phyloP scores from a whole-genome alignment of 2,329 filamentous ascomycete species.

The Chrysosporium keratinophilum region DNA sequence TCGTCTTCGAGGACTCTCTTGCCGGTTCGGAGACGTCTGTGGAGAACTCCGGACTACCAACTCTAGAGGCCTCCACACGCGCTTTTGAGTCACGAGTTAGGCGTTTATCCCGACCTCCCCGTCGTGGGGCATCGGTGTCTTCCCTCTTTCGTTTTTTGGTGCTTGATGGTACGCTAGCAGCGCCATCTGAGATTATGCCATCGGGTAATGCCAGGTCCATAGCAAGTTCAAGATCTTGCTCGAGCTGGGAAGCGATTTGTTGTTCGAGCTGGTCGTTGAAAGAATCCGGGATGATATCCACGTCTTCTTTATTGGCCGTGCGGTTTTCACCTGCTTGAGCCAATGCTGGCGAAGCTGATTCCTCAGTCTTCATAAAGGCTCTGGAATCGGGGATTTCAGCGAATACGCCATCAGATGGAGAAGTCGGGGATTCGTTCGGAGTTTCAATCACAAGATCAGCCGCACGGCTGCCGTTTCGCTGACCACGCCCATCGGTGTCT shows the following conservation, averaged over 20 bases:
- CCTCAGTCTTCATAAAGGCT: not conserved
- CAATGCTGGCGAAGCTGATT: not conserved
- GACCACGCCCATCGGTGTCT: not conserved
- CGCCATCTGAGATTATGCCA: slow-evolving; percentile 6
- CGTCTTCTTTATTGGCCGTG: not conserved
- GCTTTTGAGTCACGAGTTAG: not conserved
- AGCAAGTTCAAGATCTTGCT: slow-evolving; percentile 34
- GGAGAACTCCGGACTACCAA: not conserved
- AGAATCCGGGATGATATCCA: slow-evolving; percentile 23
- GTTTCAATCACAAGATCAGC: not conserved
- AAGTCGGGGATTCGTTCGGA: not conserved
- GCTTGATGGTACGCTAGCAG: not conserved
- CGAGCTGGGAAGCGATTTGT: slow-evolving; percentile 38
- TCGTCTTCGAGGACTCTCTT: not conserved
- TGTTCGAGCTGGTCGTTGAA: slow-evolving; percentile 36
- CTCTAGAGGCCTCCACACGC: not conserved
- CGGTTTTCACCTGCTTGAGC: not conserved
- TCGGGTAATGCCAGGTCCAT: slow-evolving; percentile 22
- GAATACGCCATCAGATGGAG: not conserved
- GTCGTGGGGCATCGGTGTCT: not conserved
- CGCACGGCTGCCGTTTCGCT: not conserved
- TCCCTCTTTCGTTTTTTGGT: slow-evolving; percentile 26
- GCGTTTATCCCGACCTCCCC: slow-evolving; percentile 5
- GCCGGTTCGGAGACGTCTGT: not conserved
- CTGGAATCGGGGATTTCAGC: not conserved